Evolutionary conservation across 2,329 filamentous ascomycete genomes (phyloP).

Genomic region (Phialocephala sp.): DNA sequence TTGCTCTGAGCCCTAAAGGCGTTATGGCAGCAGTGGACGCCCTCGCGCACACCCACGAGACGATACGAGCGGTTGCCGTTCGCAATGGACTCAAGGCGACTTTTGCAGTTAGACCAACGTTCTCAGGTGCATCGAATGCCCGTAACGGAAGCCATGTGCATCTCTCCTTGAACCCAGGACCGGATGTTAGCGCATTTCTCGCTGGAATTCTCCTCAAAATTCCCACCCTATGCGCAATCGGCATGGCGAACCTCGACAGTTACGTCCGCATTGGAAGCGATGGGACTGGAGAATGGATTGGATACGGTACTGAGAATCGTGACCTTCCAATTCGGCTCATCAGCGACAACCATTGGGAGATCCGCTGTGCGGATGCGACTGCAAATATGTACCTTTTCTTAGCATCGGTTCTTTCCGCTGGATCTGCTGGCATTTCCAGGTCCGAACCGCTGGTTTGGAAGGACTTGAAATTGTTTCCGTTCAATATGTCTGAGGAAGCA

Average conservation of each 20-base stretch:
- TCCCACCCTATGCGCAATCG: conserved; percentile 17
- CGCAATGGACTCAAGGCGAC: conserved; percentile 14
- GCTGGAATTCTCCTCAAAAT: conserved; percentile 21
- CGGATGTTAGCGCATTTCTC: conserved; percentile 10
- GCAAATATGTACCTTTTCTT: not conserved
- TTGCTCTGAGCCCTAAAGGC: conserved; percentile 14
- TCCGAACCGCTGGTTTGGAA: not conserved
- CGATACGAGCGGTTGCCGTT: not conserved
- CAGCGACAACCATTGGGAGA: conserved; percentile 17
- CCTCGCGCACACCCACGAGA: conserved; percentile 17
- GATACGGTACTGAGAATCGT: conserved; percentile 16
- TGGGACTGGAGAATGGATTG: conserved; percentile 10
- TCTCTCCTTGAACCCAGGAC: conserved; percentile 15
- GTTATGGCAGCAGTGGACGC: conserved; percentile 17
- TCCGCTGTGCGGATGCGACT: conserved; percentile 4
- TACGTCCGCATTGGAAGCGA: not conserved
- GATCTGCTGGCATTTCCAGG: not conserved
- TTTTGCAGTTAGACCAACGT: conserved; percentile 13
- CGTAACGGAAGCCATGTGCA: conserved; percentile 17
- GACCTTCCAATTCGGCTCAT: conserved; percentile 11
- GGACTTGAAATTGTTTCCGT: not conserved
- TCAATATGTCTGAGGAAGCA: too few relatives aligned
- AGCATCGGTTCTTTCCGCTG: not conserved
- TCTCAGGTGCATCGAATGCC: not conserved
- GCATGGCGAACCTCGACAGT: conserved; percentile 11